Conservation (phyloP, 768 basidiomycete species). For the Rhodosporidiobolus sp. region DNA sequence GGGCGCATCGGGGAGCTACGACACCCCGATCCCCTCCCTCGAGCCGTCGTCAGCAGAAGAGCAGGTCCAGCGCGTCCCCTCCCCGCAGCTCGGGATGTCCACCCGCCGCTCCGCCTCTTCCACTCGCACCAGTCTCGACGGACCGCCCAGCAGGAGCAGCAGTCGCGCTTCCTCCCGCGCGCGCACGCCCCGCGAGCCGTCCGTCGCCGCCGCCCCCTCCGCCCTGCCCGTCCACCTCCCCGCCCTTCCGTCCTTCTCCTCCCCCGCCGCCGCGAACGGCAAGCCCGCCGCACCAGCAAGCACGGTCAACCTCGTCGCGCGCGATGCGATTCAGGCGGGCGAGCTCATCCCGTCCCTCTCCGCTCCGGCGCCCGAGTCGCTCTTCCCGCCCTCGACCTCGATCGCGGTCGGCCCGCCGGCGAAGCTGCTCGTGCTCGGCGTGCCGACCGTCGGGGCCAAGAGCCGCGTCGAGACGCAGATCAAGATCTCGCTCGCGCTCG, state of each 20-base stretch:
- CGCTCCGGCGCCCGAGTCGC: neutral
- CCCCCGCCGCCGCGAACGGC: neutral
- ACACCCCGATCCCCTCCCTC: slow-evolving; percentile 2
- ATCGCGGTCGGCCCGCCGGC: slow-evolving; percentile 47
- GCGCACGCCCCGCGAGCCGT: neutral
- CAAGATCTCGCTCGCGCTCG: slow-evolving; percentile 69
- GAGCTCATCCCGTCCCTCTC: slow-evolving; percentile 15
- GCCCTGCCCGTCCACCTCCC: no score
- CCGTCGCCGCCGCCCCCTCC: neutral
- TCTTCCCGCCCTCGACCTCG: slow-evolving; percentile 67
- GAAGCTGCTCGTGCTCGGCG: slow-evolving; percentile 75
- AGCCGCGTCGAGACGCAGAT: slow-evolving; percentile 94
- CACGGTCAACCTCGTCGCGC: slow-evolving; percentile 36
- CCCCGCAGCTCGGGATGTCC: no score
- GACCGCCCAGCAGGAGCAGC: neutral
- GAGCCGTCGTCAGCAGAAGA: neutral
- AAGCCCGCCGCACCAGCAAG: neutral
- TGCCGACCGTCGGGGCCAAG: slow-evolving; percentile 78
- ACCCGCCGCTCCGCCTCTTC: neutral
- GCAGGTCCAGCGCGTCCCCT: neutral
- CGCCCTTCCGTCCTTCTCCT: neutral
- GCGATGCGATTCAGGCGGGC: slow-evolving; percentile 33
- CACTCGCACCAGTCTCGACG: neutral
- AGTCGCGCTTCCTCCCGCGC: neutral
- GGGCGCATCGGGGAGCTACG: no score